Percentiles rank a stretch among this genome's conserved stretches.
Conservation (phyloP, 345 rosid species). For the Cardamine occulta region DNA sequence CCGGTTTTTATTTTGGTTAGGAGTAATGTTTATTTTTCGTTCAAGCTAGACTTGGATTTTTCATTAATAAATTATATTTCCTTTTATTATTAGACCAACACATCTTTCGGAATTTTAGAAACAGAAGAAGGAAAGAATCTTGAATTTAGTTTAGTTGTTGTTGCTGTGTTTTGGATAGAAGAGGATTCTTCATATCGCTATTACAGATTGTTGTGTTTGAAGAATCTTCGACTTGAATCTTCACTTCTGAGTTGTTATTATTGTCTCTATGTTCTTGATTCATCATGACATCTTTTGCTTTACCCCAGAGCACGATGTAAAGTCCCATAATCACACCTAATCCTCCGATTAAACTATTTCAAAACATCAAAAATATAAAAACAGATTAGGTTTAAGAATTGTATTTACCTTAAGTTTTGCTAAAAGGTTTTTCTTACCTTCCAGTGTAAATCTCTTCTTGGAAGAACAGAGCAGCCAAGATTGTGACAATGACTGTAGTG, state of each 20-base stretch:
- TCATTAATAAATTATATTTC: conserved; percentile 6
- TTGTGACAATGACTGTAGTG: conserved; percentile 58
- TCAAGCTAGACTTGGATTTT: conserved; percentile 5
- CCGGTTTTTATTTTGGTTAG: background rate
- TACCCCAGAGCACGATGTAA: conserved; percentile 68
- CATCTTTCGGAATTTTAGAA: conserved; percentile 17
- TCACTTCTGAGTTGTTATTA: conserved; percentile 38
- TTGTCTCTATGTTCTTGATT: conserved; percentile 32
- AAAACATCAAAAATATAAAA: conserved; percentile 11
- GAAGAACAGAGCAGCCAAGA: conserved; percentile 59
- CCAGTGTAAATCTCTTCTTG: conserved; percentile 60
- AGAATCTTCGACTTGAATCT: conserved; percentile 48
- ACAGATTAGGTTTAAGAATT: background rate
- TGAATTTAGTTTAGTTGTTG: conserved; percentile 13
- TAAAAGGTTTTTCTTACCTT: conserved; percentile 40
- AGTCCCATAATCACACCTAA: conserved; percentile 55
- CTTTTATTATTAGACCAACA: background rate
- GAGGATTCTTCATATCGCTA: conserved; percentile 53
- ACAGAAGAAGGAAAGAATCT: conserved; percentile 19
- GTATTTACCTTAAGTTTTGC: background rate
- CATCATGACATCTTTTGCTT: conserved; percentile 53
- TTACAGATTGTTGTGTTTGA: conserved; percentile 34
- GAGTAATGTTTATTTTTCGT: conserved; percentile 9
- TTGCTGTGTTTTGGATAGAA: conserved; percentile 45
- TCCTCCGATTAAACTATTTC: conserved; percentile 61